Percentiles rank a stretch among this genome's conserved stretches.
Conservation (phyloP, 2,329 filamentous ascomycete genomes). For the Blastomyces silverae region DNA sequence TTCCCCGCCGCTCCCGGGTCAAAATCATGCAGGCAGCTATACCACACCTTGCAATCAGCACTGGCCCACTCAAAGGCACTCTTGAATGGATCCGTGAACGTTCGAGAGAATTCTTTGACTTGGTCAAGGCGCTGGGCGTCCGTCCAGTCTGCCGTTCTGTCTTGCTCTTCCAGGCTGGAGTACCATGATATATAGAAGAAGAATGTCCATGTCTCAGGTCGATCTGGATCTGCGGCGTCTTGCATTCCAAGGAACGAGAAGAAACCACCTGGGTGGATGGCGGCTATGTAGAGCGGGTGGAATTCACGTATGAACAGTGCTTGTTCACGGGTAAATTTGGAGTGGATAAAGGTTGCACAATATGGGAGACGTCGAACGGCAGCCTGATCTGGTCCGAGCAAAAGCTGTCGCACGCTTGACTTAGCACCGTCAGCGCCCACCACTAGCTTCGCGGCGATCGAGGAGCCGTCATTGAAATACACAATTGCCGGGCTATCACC, state of each 20-base stretch:
- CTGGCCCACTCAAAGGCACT: conserved; percentile 27
- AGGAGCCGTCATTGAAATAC: conserved; percentile 16
- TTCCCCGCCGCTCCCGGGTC: conserved; percentile 23
- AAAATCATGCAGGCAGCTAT: conserved; percentile 22
- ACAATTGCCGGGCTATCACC: conserved; percentile 9
- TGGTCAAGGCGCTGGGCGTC: conserved; percentile 23
- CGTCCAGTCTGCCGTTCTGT: conserved; percentile 10
- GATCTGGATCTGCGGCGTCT: conserved; percentile 23
- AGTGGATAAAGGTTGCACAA: conserved; percentile 43
- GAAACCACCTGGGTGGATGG: conserved; percentile 40
- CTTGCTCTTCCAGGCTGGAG: conserved; percentile 17
- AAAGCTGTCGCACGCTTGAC: conserved; percentile 55
- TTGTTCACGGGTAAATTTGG: conserved; percentile 38
- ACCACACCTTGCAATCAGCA: conserved; percentile 18
- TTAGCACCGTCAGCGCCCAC: conserved; percentile 64
- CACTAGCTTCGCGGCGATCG: conserved; percentile 33
- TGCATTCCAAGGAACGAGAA: conserved; percentile 43
- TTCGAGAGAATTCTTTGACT: conserved; percentile 23
- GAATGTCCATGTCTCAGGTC: conserved; percentile 27
- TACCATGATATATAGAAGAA: conserved; percentile 26
- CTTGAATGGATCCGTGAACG: conserved; percentile 23
- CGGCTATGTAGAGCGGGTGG: conserved; percentile 42
- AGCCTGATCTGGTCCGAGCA: conserved; percentile 35
- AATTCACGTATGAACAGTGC: conserved; percentile 41
- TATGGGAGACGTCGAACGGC: conserved; percentile 39